phyloP scores from a whole-genome alignment of 371 early-diverging fungal genomes.

The Mortierella sp. region DNA sequence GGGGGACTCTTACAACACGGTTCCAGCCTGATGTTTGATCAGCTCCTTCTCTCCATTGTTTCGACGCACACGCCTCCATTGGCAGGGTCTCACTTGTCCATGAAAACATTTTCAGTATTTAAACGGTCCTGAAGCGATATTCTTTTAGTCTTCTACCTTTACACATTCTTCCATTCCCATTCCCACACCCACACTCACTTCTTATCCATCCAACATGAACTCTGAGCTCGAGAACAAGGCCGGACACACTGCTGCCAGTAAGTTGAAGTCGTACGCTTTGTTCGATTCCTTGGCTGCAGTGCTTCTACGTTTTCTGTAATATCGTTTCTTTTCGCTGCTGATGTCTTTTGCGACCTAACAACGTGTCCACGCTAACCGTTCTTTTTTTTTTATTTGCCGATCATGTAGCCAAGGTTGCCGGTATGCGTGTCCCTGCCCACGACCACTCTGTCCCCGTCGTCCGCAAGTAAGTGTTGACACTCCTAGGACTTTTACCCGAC shows the following conservation, averaged over 20 bases:
- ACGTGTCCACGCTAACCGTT: neutral
- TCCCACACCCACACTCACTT: neutral
- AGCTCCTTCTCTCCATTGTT: neutral
- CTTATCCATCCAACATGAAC: conserved; percentile 25
- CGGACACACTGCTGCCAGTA: conserved; percentile 44
- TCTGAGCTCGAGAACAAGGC: conserved; percentile 45
- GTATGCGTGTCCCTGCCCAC: conserved; percentile 49
- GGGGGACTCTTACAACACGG: neutral
- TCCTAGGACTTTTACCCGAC: neutral
- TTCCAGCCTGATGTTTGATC: neutral
- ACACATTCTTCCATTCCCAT: neutral
- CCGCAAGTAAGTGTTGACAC: conserved; percentile 41
- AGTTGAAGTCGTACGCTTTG: neutral
- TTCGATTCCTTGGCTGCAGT: too few relatives aligned
- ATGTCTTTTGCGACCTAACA: neutral
- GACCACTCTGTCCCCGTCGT: conserved; percentile 56
- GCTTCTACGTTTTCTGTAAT: neutral
- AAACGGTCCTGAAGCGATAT: neutral
- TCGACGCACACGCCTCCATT: conserved; percentile 1
- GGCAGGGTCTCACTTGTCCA: neutral
- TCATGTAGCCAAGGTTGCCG: conserved; percentile 39
- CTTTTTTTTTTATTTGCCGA: neutral
- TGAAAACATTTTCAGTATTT: neutral
- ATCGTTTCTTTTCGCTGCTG: neutral
- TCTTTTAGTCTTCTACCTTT: neutral